Percentiles rank a stretch among this genome's conserved stretches.
Evolutionary conservation across 2,329 filamentous ascomycete genomes (phyloP).

Genomic region (Aureobasidium sp.): DNA sequence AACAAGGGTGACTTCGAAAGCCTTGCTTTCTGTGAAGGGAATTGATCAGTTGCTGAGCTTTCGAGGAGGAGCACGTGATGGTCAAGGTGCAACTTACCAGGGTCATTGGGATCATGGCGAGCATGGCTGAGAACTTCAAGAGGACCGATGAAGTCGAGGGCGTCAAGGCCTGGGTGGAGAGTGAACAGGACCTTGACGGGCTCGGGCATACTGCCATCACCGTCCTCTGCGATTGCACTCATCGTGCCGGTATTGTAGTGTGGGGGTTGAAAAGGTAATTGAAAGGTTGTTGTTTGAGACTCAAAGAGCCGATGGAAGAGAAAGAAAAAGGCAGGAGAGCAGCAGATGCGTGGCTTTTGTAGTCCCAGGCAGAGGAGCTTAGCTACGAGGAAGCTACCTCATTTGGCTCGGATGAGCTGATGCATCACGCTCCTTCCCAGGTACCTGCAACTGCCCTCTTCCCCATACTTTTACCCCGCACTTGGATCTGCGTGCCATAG

Average conservation of each 20-base stretch:
- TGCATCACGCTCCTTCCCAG: background rate
- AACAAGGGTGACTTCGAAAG: conserved; percentile 45
- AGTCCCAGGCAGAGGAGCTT: background rate
- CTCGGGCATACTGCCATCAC: conserved; percentile 27
- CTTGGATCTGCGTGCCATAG: conserved; percentile 5
- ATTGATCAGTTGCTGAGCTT: background rate
- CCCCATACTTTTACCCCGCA: conserved; percentile 11
- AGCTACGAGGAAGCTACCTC: background rate
- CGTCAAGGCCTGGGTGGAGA: conserved; percentile 48
- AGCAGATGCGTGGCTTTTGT: conserved; percentile 8
- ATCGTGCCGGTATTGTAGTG: conserved; percentile 31
- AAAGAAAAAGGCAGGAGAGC: conserved; percentile 1
- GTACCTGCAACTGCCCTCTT: conserved; percentile 3
- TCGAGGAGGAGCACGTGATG: conserved; percentile 9
- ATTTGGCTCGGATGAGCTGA: background rate
- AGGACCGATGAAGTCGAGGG: conserved; percentile 49
- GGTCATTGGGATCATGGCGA: conserved; percentile 45
- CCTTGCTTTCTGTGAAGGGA: conserved; percentile 36
- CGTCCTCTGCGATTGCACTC: conserved; percentile 39
- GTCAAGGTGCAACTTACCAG: conserved; percentile 29
- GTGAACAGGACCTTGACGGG: conserved; percentile 53
- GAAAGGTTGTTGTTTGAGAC: conserved; percentile 2
- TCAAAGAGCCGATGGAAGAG: conserved; percentile 7
- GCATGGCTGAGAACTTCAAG: conserved; percentile 49
- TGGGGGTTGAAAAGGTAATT: background rate